Base-by-base conservation (phyloP, 2,329 filamentous ascomycete genomes). In the Pseudogymnoascus sp. region DNA sequence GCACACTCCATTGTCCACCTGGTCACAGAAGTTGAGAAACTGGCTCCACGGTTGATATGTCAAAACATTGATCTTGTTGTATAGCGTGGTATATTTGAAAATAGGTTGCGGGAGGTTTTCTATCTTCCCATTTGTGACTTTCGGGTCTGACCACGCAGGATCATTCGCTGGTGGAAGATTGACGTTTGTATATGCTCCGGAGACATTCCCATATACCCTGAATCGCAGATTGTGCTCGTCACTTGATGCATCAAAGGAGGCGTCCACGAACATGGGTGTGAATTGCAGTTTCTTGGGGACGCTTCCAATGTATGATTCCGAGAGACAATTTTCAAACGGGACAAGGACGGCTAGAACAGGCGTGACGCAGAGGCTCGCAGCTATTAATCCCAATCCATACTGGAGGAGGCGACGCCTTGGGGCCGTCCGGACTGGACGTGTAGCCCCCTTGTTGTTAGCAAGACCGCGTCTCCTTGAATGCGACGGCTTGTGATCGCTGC, bases 181-280 rank as follows among this genome's bases (percentile, higher is more conserved):
- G n/a, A 78, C 77, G 11, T 76, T 71, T 2, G 80, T 79, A 49
- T 82, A 80, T 60, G 87, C 84, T 55, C 94, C 94, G 7, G 88
- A 90, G 31, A 97, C 91, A 74, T 97, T 97, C 60, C 92, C 93
- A 78, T 91, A 97, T 55, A 96, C 83, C 1, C 86, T 94, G 62
- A 97, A 78, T 66, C 83, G 85, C 59, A 99, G 80, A 41, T 81
- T 83, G 71, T 92, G 85, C 60, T 77, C 80, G 4, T 82, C 73
- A 66, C 82, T 77, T 12, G 77, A 74, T 29, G 82, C 80, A 69
- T 91, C 82, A 78, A 96, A 96, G 19, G 78, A 76, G 63, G 90
- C 93, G 69, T 90, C 86, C 63, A 94, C 83, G 68, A 83, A 86
- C 37, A 87, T 74, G 2, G 94, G 92, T 11, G 85, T 80, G 78